Conservation (phyloP, 192 early-diverging fungal genomes). For the Radiomyces spectabilis region DNA sequence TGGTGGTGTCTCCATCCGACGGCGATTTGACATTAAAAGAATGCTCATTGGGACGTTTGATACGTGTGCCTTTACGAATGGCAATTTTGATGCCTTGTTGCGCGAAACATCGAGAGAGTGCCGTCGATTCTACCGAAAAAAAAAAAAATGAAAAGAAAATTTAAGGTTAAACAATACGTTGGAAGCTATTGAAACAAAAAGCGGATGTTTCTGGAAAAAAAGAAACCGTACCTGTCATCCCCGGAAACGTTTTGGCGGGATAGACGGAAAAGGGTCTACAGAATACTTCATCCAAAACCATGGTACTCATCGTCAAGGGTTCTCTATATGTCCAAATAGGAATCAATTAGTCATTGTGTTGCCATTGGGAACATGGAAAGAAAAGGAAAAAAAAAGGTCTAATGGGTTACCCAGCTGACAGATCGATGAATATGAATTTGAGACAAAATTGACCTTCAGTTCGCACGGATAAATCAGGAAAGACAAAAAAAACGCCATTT, state of each 20-base stretch:
- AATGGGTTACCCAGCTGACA: slow-evolving; percentile 2
- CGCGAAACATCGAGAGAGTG: slow-evolving; percentile 10
- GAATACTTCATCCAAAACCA: slow-evolving; percentile 5
- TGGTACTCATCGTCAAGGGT: slow-evolving; percentile 12
- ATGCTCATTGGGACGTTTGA: too few relatives aligned
- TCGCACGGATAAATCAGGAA: slow-evolving; percentile 63
- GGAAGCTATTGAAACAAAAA: background rate
- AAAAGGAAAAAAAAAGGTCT: too few relatives aligned
- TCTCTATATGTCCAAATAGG: background rate
- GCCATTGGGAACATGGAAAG: too few relatives aligned
- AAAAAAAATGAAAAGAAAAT: background rate
- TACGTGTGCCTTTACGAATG: too few relatives aligned
- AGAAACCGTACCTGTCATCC: slow-evolving; percentile 25
- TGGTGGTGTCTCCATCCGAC: too few relatives aligned
- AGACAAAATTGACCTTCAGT: slow-evolving; percentile 61
- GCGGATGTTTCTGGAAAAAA: background rate
- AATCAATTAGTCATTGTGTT: background rate
- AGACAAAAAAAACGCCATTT: slow-evolving; percentile 61
- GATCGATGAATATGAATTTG: slow-evolving; percentile 54
- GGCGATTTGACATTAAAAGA: slow-evolving; percentile 41
- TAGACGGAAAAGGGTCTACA: slow-evolving; percentile 27
- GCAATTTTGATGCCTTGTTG: slow-evolving; percentile 17
- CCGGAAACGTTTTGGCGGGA: slow-evolving; percentile 29
- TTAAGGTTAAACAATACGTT: background rate
- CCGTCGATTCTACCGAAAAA: slow-evolving; percentile 9